Percentiles rank a stretch among this genome's conserved stretches.
phyloP scores from a whole-genome alignment of 225 moss, liverwort and hornwort species.

The Anthoceros angustus region DNA sequence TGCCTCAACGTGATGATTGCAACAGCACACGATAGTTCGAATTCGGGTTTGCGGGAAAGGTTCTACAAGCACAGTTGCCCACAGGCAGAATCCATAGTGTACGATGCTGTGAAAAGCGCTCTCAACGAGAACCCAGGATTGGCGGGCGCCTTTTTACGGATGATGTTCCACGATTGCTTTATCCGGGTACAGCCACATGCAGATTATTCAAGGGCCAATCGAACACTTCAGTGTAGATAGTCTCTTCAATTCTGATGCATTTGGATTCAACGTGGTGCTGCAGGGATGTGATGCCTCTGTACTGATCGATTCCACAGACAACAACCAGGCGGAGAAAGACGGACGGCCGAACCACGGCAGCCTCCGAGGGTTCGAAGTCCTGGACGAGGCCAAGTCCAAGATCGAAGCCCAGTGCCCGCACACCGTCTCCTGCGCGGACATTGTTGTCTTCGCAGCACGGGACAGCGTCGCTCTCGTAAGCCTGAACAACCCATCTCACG shows the following conservation, averaged over 20 bases:
- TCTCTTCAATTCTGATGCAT: not conserved
- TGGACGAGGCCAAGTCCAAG: constrained; percentile 4
- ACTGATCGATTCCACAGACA: not conserved
- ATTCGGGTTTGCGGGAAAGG: no score
- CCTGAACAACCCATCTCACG: no score
- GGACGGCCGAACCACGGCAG: not conserved
- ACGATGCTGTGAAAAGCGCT: no score
- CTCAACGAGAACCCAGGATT: no score
- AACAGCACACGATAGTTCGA: no score
- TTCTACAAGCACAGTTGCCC: no score
- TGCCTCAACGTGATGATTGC: no score
- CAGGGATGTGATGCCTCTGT: constrained; percentile 12
- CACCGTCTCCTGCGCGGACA: constrained; percentile 13
- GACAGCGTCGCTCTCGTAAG: not conserved
- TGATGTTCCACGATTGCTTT: no score
- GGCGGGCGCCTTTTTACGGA: no score
- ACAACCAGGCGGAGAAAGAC: not conserved
- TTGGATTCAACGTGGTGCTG: not conserved
- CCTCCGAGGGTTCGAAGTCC: not conserved
- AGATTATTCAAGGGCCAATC: not conserved
- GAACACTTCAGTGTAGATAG: not conserved
- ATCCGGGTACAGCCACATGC: not conserved
- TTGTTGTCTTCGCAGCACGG: not conserved
- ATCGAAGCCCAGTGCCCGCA: constrained; percentile 4
- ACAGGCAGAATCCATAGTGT: no score